Evolutionary conservation across 2,329 filamentous ascomycete genomes (phyloP).

Genomic region (Tolypocladium tundrense): DNA sequence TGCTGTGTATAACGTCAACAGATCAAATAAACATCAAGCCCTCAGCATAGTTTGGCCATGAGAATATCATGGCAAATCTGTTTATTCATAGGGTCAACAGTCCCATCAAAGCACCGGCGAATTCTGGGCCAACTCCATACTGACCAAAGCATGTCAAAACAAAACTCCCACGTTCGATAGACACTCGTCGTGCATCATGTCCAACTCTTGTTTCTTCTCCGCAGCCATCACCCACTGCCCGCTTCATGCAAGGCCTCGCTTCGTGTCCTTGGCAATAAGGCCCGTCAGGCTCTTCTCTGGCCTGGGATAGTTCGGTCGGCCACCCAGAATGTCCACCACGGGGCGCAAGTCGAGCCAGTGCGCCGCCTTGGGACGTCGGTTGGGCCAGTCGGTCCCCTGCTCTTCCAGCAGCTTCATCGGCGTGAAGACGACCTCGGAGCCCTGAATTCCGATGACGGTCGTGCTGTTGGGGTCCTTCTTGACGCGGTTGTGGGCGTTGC

Average conservation of each 20-base stretch:
- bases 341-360: constrained; percentile 78
- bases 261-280: constrained; percentile 47
- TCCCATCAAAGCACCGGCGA: not conserved
- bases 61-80: not conserved
- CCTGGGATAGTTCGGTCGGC: constrained; percentile 45
- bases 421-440: constrained; percentile 80
- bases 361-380: constrained; percentile 71
- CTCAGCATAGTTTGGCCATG: not conserved
- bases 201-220: not conserved
- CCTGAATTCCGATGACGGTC: constrained; percentile 84
- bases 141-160: not conserved
- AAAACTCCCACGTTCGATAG: not conserved
- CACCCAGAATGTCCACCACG: constrained; percentile 76
- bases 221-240: not conserved
- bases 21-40: not conserved
- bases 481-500: constrained; percentile 55
- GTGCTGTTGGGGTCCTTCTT: constrained; percentile 63
- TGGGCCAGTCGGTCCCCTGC: constrained; percentile 85
- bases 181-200: not conserved
- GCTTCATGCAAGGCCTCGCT: constrained; percentile 34
- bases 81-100: not conserved
- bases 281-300: constrained; percentile 43
- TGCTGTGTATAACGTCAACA: not conserved
- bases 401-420: constrained; percentile 73
- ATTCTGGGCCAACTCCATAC: not conserved